Evolutionary conservation across 2,329 filamentous ascomycete genomes (phyloP).

Genomic region (Aspergillus amoenus): DNA sequence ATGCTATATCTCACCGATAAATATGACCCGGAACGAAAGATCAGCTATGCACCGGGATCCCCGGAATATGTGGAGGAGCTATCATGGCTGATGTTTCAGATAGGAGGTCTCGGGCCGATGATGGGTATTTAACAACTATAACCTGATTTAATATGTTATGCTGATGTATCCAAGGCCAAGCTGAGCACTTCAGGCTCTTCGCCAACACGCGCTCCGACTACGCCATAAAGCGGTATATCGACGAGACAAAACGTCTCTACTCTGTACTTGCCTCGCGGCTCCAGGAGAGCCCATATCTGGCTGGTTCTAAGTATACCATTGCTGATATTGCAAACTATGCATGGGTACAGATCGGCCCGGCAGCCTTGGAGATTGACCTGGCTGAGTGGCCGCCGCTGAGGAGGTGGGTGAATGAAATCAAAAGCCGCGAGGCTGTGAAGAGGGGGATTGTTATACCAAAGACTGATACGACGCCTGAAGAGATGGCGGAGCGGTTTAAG

Average conservation of each 20-base stretch:
- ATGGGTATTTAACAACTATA: slow-evolving; percentile 24
- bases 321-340: slow-evolving; percentile 48
- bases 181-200: slow-evolving; percentile 49
- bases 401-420: slow-evolving; percentile 32
- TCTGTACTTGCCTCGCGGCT: slow-evolving; percentile 47
- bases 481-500: background rate
- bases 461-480: background rate
- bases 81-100: slow-evolving; percentile 49
- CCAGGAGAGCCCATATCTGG: slow-evolving; percentile 43
- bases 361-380: slow-evolving; percentile 29
- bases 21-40: slow-evolving; percentile 44
- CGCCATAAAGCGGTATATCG: slow-evolving; percentile 48
- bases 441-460: slow-evolving; percentile 14
- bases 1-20: slow-evolving; percentile 47
- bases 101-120: slow-evolving; percentile 43
- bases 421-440: slow-evolving; percentile 29
- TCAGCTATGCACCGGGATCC: slow-evolving; percentile 45
- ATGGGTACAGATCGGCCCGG: slow-evolving; percentile 38
- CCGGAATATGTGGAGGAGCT: slow-evolving; percentile 46
- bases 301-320: slow-evolving; percentile 49
- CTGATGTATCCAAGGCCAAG: slow-evolving; percentile 36
- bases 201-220: slow-evolving; percentile 45
- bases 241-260: slow-evolving; percentile 51
- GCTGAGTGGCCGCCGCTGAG: slow-evolving; percentile 32
- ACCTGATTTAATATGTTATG: no score